These are phyloP conservation scores for Metschnikowia orientalis DNA, from an alignment of 805 yeast genomes.

Conservation along the genomic window DNA sequence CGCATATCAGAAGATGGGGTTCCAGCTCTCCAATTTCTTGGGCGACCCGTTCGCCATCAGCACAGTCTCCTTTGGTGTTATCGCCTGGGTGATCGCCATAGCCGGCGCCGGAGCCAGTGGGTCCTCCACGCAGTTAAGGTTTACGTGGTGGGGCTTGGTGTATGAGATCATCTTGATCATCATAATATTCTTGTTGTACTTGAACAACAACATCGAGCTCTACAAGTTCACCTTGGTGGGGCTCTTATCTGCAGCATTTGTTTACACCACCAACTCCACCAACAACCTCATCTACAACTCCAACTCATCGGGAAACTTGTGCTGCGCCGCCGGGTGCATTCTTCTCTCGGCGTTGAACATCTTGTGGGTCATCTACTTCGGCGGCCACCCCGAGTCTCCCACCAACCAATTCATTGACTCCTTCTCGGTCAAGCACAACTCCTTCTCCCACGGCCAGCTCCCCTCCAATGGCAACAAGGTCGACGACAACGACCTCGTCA, in stretches of 20 bases:
- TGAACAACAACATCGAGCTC: slow-evolving; percentile 58
- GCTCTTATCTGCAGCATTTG: slow-evolving; percentile 63
- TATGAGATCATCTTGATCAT: slow-evolving; percentile 64
- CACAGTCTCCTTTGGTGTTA: slow-evolving; percentile 64
- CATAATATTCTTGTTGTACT: slow-evolving; percentile 48
- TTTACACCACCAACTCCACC: slow-evolving; percentile 81
- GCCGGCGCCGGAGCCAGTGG: slow-evolving; percentile 66
- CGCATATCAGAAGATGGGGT: slow-evolving; percentile 24
- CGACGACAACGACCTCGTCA: slow-evolving; percentile 23
- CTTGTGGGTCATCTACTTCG: slow-evolving; percentile 84
- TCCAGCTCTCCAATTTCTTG: slow-evolving; percentile 47
- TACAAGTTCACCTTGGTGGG: slow-evolving; percentile 61
- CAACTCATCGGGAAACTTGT: slow-evolving; percentile 59
- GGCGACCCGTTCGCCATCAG: slow-evolving; percentile 88
- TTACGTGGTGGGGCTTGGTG: slow-evolving; percentile 96
- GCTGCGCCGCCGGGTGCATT: slow-evolving; percentile 91
- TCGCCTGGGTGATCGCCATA: slow-evolving; percentile 85
- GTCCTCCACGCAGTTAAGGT: slow-evolving; percentile 56
- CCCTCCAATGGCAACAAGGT: slow-evolving; percentile 18
- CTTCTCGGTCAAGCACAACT: slow-evolving; percentile 53
- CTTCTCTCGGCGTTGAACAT: slow-evolving; percentile 76
- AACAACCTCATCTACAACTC: slow-evolving; percentile 69
- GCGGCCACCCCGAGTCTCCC: slow-evolving; percentile 87
- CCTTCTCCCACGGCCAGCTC: slow-evolving; percentile 34
- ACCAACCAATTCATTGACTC: slow-evolving; percentile 81